A percentile compares a stretch with the other conserved stretches of the same genome.
Conservation (phyloP, 768 basidiomycete genomes). For the Hortiboletus flavorubellus region DNA sequence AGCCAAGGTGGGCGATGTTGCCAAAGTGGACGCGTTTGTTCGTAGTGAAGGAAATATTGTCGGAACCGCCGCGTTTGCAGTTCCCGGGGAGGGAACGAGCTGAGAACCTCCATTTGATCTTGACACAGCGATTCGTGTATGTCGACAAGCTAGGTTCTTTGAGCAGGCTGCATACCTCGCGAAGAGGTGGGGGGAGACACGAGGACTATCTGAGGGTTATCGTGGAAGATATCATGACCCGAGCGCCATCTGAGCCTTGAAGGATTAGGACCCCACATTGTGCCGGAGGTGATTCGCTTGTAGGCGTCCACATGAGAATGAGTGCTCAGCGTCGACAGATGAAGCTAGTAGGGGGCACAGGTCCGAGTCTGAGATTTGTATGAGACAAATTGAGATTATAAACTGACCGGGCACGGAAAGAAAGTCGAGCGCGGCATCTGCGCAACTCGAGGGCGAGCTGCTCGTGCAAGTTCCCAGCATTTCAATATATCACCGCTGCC, state of each 20-base stretch:
- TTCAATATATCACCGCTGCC: not conserved
- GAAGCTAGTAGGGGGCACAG: not conserved
- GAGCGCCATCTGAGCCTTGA: not conserved
- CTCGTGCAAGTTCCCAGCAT: not conserved
- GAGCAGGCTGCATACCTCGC: constrained; percentile 94
- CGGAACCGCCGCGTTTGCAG: constrained; percentile 13
- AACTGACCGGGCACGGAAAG: not conserved
- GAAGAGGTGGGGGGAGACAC: constrained; percentile 80
- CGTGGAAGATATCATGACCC: constrained; percentile 71
- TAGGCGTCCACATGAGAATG: not conserved
- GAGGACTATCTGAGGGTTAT: constrained; percentile 93
- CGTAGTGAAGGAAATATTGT: constrained; percentile 70
- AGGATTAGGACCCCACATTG: not conserved
- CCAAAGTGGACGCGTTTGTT: constrained; percentile 87
- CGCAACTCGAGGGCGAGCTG: not conserved
- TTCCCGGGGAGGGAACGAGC: constrained; percentile 39
- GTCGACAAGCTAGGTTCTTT: constrained; percentile 94
- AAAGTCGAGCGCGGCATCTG: not conserved
- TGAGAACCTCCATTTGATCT: constrained; percentile 92
- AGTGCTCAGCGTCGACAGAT: not conserved
- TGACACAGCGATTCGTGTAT: constrained; percentile 95
- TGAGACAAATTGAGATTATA: too few species aligned
- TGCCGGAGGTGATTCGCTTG: not conserved
- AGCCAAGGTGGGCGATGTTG: constrained; percentile 90
- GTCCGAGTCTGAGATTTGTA: too few species aligned